Conservation (phyloP, 2,329 filamentous ascomycete species). For the Colletotrichum neosansevieriae region DNA sequence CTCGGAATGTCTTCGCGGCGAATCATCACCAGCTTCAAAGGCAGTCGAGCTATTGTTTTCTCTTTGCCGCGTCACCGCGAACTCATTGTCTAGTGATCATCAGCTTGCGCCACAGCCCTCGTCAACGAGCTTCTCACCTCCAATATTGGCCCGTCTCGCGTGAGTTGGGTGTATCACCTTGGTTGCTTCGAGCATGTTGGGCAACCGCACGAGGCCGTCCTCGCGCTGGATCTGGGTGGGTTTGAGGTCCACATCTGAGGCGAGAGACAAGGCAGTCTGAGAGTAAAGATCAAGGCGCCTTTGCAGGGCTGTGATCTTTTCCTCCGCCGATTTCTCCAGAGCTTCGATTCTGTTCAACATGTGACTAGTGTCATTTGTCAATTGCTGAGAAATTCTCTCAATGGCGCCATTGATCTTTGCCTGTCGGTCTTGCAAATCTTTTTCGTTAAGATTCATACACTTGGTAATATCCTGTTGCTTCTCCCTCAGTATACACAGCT, state of each 20-base stretch:
- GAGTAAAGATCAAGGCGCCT: too few relatives aligned
- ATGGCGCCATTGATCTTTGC: not conserved
- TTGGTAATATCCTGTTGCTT: not conserved
- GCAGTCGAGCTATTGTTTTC: not conserved
- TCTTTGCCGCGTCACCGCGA: not conserved
- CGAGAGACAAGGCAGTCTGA: too few relatives aligned
- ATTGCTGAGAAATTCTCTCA: not conserved
- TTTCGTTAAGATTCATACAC: not conserved
- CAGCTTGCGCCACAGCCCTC: not conserved
- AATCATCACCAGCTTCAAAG: not conserved
- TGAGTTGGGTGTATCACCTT: not conserved
- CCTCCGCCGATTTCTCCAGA: too few relatives aligned
- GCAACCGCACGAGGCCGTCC: too few relatives aligned
- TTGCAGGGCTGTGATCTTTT: too few relatives aligned
- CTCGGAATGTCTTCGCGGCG: not conserved
- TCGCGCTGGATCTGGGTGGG: too few relatives aligned
- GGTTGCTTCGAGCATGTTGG: too few relatives aligned
- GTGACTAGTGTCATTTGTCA: not conserved
- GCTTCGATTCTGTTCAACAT: not conserved
- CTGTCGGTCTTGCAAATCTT: not conserved
- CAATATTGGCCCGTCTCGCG: not conserved
- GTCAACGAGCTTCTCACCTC: not conserved
- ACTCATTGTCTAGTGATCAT: not conserved
- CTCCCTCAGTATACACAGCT: constrained; percentile 5
- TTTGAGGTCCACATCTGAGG: too few relatives aligned